Evolutionary conservation across 441 rosid genomes (phyloP), one percentile per base, ranked within the genome.

Genomic region (Lepidium campestre): DNA sequence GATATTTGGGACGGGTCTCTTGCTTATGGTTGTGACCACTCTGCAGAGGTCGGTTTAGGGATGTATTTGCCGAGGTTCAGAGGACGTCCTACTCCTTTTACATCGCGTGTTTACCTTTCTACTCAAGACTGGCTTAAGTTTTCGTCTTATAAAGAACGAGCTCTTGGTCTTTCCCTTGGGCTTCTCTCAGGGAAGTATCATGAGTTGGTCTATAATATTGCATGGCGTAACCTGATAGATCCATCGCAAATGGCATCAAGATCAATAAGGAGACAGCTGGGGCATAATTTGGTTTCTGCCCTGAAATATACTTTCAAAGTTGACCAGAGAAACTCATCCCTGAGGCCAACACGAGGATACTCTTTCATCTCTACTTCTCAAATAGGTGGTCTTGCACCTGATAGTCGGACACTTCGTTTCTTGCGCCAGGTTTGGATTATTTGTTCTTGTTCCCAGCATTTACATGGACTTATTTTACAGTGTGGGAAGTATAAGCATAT

Each of bases 1-100:
- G 99, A 91, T 82, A 78, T 86, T 37, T 94, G 99, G 99, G 96
- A 94, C 62, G 84, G 86, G 56, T 83, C 94, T 60, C 45, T 90
- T 72, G 90, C 85, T 3, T 91, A 83, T 85, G 97, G 97, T 32
- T 85, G 80, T 78, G 95, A 90, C 62, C 86, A 78, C 61, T 77
- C 89, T 22, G 78, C 90, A 3, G 98, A 91, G 86, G 73, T 85
- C 20, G 89, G 99, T 70, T 79, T 87, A 50, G 96, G 99, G 52
- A 72, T 91, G 71, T 84, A 75, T 70, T 19, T 94, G 46, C 99
- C 97, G 1, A 86, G 92, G 80, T 88, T 94, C 62, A 83, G 65
- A 77, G 84, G 82, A 64, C 62, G 82, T 73, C 56, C 74, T 22
- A 83, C 82, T 68, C 96, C 99, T 13, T 39, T 86, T 71, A 80